A percentile compares a stretch with the other conserved stretches of the same genome.
These are phyloP conservation scores for Neltuma alba DNA, from an alignment of 306 rosid genomes.

Conservation along the genomic window DNA sequence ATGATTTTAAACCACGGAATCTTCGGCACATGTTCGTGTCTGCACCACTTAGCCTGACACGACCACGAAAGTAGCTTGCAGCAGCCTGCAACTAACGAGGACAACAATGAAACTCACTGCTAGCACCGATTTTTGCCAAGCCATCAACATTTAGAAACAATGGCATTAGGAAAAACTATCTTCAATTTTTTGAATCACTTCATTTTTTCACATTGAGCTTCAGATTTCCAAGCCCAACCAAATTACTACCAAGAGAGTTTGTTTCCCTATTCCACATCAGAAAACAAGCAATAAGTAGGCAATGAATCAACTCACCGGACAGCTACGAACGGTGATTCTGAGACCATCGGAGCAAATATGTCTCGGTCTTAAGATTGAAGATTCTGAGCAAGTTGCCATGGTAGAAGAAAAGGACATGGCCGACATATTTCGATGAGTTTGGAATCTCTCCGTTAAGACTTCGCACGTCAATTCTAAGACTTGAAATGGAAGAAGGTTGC, in stretches of 20 bases:
- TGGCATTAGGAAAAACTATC: background rate
- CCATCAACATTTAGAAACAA: background rate
- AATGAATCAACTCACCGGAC: constrained; percentile 44
- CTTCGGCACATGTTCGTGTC: constrained; percentile 52
- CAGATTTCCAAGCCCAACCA: background rate
- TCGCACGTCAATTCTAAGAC: background rate
- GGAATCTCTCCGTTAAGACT: constrained; percentile 1
- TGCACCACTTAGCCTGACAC: constrained; percentile 44
- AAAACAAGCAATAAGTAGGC: background rate
- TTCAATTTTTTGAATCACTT: background rate
- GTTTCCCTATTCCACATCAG: background rate
- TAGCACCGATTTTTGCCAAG: background rate
- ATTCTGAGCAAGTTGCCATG: constrained; percentile 36
- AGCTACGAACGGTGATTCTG: constrained; percentile 33
- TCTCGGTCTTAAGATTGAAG: constrained; percentile 33
- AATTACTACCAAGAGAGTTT: background rate
- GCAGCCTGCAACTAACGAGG: constrained; percentile 46
- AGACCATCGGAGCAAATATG: constrained; percentile 36
- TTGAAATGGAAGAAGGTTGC: constrained; percentile 16
- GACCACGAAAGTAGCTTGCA: constrained; percentile 37
- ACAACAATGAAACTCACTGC: background rate
- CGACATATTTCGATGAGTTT: constrained; percentile 42
- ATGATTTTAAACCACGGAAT: constrained; percentile 61
- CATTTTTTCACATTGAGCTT: background rate
- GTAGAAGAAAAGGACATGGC: constrained; percentile 47